Evolutionary conservation across 2,329 filamentous ascomycete species (phyloP), one percentile per base, ranked within the genome.

Genomic region (Hypoxylon sp.): DNA sequence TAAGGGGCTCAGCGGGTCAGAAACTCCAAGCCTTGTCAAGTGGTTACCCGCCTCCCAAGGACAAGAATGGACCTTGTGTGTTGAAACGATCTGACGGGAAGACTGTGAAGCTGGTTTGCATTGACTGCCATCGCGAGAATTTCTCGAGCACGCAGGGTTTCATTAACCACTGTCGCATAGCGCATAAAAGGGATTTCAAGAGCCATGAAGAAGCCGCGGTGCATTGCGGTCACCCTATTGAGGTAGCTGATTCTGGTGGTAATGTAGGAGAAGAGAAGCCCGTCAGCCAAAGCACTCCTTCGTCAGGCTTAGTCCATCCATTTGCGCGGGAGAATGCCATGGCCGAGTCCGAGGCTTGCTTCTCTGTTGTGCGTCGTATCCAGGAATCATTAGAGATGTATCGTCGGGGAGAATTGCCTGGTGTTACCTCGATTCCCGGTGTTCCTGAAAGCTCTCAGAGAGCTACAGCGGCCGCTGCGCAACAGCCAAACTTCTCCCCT

Each of bases 131-230:
- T 54, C 88, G 95, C 71, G 93, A 94, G 78, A 93, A 98, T 79
- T 98, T 98, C 77, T 94, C 92, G 62, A 98, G 94, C 82, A 97
- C 94, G 0, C 96, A 98, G 80, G 96, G 96, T n/a, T 98, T 98
- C 81, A 96, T 99, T 83, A 99, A 99, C 78, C 96, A 99, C 78
- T 98, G 95, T 79, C 94, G 96, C 63, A 98, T 99, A 75, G 94
- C 94, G 26, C 96, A 99, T 81, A 92, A 92, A 78, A 88, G 93
- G 66, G 94, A 97, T 71, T 98, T 94, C 84, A 95, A 97, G 82
- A 98, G 94, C 74, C 96, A 99, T 77, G 95, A 98, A 79, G 93
- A 94, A 76, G 96, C 96, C 69, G 96, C 95, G 35, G 87, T 94
- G 62, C 92, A 92, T 66, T 97, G 94, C 74, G 96, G 96, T 58